Evolutionary conservation across 2,329 filamentous ascomycete genomes (phyloP), one percentile per base, ranked within the genome.

Genomic region (Diaporthe eres): DNA sequence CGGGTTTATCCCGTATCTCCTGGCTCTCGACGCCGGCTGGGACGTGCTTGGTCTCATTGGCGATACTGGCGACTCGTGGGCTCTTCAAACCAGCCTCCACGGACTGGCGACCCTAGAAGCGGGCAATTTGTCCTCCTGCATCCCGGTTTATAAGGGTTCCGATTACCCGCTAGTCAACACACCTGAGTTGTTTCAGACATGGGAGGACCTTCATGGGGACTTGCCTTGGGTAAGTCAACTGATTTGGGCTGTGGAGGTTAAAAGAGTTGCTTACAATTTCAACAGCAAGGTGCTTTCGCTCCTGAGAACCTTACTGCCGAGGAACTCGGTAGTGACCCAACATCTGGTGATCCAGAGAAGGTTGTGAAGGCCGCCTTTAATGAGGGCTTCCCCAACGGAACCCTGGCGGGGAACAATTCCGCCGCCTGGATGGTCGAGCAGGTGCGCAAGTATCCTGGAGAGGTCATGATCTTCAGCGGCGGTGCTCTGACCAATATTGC

Each of bases 401-500:
- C 84, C 4, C 80, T 83, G 28, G 82, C 84, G 3, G 82, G 85
- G 63, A 82, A 82, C 37, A 82, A 81, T 63, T 86, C 86, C 6
- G 86, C 85, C 0, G 82, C 83, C 31, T 89, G 87, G 79, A 86
- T 89, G 85, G 82, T 89, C 47, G 82, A 86, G 74, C 83, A 84
- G 80, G 87, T 88, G 1, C 84, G 83, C 75, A 87, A 85, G 78
- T 87, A 89, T 79, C 88, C 87, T 0, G 86, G 87, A 37, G 83
- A 89, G 78, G 84, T 89, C n/a, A 83, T 82, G 37, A 88, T 90
- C 76, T 88, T 84, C 78, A 82, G 81, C 82, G 85, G 83, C 10
- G 86, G 87, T 10, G 82, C 87, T 4, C 75, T 89, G 78, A 89
- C 87, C 22, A 89, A 89, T 76, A 81, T 89, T 47, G 87, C 87